Base-by-base conservation (phyloP, 2,329 filamentous ascomycete species). In the Botryosphaeria dothidea region DNA sequence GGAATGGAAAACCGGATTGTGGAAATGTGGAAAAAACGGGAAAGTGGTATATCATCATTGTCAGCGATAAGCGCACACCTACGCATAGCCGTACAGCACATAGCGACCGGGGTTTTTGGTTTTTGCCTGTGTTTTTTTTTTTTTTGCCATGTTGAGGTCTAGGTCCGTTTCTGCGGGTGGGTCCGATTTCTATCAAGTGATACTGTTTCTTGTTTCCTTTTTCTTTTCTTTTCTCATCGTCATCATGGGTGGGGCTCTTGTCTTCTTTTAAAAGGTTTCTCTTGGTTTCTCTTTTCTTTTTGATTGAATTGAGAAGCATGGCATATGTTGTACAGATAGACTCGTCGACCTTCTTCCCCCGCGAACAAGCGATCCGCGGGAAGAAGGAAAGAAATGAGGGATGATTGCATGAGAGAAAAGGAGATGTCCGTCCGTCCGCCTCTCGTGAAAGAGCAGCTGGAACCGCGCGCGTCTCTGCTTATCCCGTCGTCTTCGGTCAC, bases 241-340 rank as follows among this genome's bases (percentile, higher is more conserved):
- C 49, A 52, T 41, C 51, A 56, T 56, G 51, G 9, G 52, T 27
- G 34, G 21, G 51, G 36, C 36, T 27, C 7, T 46, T 46, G 6
- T 4, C n/a, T 46, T 23, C 23, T 46, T 9, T 23, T 23, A n/a
- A 6, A 13, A 23, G 7, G 7, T 27, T 41, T 41, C 25, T 23
- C 19, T 60, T 21, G 25, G 43, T 45, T 34, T 46, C 15, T 52
- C 29, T 36, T 58, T 11, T 21, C 17, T 21, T 46, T 31, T 45
- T 45, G 51, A 31, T 45, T 46, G 38, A 43, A 45, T 43, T 29
- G 36, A 29, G 19, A 34, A 60, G 54, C 41, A 60, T 60, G 56
- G 56, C 56, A 60, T 34, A 60, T 31, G n/a, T 46, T 60, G 56
- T 60, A 60, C 41, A 60, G 56, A 46, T 60, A 60, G 56, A 60